phyloP scores from a whole-genome alignment of 2,329 filamentous ascomycete genomes.

The Pyricularia grisea region DNA sequence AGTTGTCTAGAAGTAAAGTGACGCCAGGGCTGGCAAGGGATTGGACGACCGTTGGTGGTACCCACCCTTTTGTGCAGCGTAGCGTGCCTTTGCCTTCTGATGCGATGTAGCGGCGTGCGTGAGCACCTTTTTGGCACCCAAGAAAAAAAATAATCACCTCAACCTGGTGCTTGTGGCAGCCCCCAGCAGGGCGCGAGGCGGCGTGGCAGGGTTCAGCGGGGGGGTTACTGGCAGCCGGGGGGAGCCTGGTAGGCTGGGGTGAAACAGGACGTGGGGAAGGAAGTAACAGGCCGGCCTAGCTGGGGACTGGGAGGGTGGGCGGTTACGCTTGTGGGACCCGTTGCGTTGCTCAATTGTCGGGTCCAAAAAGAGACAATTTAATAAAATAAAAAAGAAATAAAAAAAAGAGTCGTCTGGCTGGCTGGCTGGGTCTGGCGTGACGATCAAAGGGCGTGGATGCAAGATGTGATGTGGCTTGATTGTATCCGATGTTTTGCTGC shows the following conservation, averaged over 20 bases:
- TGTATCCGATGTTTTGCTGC: background rate
- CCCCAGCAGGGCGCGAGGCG: background rate
- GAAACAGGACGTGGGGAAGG: slow-evolving; percentile 4
- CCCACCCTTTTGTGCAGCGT: background rate
- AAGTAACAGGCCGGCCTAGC: background rate
- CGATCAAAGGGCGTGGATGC: background rate
- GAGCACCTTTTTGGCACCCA: background rate
- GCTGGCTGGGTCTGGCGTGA: background rate
- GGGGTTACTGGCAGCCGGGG: background rate
- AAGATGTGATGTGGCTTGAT: background rate
- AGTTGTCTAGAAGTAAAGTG: background rate
- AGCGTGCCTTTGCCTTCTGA: background rate
- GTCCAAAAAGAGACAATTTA: background rate
- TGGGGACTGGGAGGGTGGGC: background rate
- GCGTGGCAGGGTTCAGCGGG: background rate
- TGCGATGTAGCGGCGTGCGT: background rate
- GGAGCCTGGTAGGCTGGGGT: slow-evolving; percentile 3
- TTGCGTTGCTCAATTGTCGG: background rate
- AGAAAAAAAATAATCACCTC: background rate
- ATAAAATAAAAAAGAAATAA: background rate
- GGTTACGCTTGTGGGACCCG: background rate
- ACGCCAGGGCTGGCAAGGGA: background rate
- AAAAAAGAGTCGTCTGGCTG: background rate
- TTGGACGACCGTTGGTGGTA: background rate
- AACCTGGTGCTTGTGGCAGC: background rate